Base-by-base conservation (phyloP, 768 basidiomycete genomes). In the Brasilioporus rufonigricans region DNA sequence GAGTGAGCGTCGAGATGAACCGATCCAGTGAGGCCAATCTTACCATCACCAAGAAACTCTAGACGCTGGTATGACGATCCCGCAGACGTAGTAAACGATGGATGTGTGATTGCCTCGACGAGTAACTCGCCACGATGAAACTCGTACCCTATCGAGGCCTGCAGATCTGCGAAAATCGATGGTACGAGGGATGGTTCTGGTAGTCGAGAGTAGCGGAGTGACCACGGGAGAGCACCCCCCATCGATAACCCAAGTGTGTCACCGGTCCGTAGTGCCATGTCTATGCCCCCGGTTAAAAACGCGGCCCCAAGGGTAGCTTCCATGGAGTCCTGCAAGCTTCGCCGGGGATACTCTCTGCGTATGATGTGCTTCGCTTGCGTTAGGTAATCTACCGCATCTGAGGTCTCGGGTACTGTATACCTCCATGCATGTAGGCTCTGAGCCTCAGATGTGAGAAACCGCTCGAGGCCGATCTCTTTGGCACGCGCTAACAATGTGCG, bases 31-130 rank as follows among this genome's bases (percentile, higher is more conserved):
- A 44, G 24, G n/a, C 32, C 9, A 44, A 54, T 19, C 84, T 72
- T 66, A 93, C 92, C 89, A 66, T 96, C 93, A 31, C 93, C 93
- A 3, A 96, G 77, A 61, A 93, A 94, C 62, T 96, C 93, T 12
- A 94, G 73, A 14, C 93, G 81, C 57, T 96, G 88, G 69, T 95
- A 95, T 3, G 89, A 90, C 7, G 81, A 74, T 11, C 76, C 76
- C 13, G 77, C 78, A 1, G 72, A 72, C 5, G 71, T 66, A 11
- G 78, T 74, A 61, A 89, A 89, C 0, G 90, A 91, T 0, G 92
- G 88, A 65, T 96, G 93, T 0, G 90, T 92, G n/a, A 93, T 71
- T 10, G 92, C 91, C 71, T 93, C 86, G 9, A 88, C 63, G 3
- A 95, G 71, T 16, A 91, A 69, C 45, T 79, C 75, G n/a, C 80